These are phyloP conservation scores for Xylaria sp. DNA, from an alignment of 2,329 filamentous ascomycete genomes.

Conservation along the genomic window DNA sequence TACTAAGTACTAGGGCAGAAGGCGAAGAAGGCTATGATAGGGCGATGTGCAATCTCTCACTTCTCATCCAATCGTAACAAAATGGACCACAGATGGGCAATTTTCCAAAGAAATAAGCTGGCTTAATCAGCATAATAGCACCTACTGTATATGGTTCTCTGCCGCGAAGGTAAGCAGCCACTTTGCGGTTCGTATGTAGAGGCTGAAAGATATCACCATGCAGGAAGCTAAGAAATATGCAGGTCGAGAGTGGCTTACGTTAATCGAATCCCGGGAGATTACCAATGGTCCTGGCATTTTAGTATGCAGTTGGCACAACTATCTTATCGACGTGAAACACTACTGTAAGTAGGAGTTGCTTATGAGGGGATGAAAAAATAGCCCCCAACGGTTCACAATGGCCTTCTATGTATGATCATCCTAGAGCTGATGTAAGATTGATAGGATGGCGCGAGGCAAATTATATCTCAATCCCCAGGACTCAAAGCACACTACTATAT, in stretches of 20 bases:
- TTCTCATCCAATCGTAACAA: not conserved
- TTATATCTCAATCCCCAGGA: not conserved
- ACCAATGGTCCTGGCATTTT: not conserved
- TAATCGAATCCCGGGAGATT: conserved; percentile 1
- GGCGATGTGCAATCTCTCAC: not conserved
- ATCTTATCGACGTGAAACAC: not conserved
- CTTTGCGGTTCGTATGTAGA: not conserved
- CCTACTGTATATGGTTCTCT: not conserved
- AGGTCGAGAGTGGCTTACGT: not conserved
- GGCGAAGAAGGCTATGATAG: not conserved
- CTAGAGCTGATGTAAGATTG: conserved; percentile 21
- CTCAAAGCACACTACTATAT: not conserved
- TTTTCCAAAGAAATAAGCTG: not conserved
- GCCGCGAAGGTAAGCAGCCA: not conserved
- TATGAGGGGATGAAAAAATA: not conserved
- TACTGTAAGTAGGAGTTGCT: not conserved
- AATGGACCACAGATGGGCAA: no score
- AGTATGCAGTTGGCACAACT: not conserved
- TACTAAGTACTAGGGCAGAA: not conserved
- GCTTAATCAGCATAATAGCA: not conserved
- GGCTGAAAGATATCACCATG: conserved; percentile 7
- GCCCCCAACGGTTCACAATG: not conserved
- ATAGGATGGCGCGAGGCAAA: conserved; percentile 9
- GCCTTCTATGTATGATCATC: not conserved
- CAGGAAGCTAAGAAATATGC: not conserved